Percentiles rank a stretch among this genome's conserved stretches.
phyloP scores from a whole-genome alignment of 345 rosid species.

The Salix arbutifolia region DNA sequence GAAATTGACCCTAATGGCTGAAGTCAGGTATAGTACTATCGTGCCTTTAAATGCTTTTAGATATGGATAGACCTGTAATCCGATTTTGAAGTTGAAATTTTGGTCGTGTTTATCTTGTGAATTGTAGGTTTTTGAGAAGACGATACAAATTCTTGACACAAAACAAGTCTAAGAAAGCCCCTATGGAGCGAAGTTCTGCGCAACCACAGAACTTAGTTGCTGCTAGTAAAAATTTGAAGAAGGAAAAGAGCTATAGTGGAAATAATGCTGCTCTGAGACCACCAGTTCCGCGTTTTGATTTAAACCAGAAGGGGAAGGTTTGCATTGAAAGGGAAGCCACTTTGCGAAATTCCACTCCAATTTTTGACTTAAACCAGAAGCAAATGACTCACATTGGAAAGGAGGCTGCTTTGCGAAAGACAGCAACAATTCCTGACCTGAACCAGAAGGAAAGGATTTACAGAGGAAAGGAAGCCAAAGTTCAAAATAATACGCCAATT shows the following conservation, averaged over 20 bases:
- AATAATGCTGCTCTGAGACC: constrained; percentile 25
- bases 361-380: constrained; percentile 43
- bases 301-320: constrained; percentile 36
- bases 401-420: constrained; percentile 15
- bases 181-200: background rate
- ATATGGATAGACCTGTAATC: background rate
- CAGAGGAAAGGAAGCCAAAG: constrained; percentile 41
- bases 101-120: constrained; percentile 6
- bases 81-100: background rate
- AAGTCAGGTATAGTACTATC: constrained; percentile 67
- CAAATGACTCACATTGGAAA: constrained; percentile 26
- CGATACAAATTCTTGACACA: constrained; percentile 52
- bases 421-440: constrained; percentile 22
- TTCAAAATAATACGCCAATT: constrained; percentile 30
- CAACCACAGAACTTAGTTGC: constrained; percentile 21
- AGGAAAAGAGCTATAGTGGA: constrained; percentile 20
- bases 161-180: constrained; percentile 34
- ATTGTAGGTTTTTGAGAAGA: constrained; percentile 59
- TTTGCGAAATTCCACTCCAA: constrained; percentile 3
- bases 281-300: constrained; percentile 25
- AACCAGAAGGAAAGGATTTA: constrained; percentile 34
- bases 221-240: constrained; percentile 21
- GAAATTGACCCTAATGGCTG: constrained; percentile 44
- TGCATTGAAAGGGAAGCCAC: constrained; percentile 12
- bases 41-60: background rate